phyloP scores from a whole-genome alignment of 225 moss, liverwort and hornwort species.

The Marchantia paleacea region DNA sequence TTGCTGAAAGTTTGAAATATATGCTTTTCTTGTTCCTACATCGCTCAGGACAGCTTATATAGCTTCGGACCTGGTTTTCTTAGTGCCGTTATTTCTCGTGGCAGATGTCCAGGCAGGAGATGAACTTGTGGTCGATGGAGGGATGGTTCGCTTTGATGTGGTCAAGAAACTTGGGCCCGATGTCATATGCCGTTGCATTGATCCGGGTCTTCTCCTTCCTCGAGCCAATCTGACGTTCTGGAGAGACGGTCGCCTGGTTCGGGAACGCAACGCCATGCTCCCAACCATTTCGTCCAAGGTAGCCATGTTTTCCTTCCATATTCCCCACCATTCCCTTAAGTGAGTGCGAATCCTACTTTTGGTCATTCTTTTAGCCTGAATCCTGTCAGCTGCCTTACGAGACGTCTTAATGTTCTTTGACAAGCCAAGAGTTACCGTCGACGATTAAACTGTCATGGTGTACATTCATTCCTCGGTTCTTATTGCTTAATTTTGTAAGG shows the following conservation, averaged over 20 bases:
- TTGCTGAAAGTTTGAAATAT: neutral
- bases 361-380: neutral
- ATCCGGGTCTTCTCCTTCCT: constrained; percentile 88
- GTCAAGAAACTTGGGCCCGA: constrained; percentile 85
- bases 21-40: neutral
- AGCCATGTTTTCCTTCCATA: neutral
- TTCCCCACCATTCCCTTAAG: too few species aligned
- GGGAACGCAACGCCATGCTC: constrained; percentile 93
- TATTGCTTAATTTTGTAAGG: too few species aligned
- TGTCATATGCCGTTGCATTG: constrained; percentile 82
- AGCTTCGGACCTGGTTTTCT: too few species aligned
- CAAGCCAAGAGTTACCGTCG: neutral
- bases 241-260: constrained; percentile 81
- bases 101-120: constrained; percentile 82
- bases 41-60: neutral
- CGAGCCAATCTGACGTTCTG: constrained; percentile 95
- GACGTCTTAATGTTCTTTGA: neutral
- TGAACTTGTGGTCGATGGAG: constrained; percentile 94
- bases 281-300: constrained; percentile 98
- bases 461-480: too few species aligned
- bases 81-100: neutral
- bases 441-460: neutral
- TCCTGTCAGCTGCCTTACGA: neutral
- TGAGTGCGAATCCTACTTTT: too few species aligned
- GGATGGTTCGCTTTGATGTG: constrained; percentile 99